These are phyloP conservation scores for Vigna unguiculata DNA, from an alignment of 306 rosid genomes.

Conservation along the genomic window DNA sequence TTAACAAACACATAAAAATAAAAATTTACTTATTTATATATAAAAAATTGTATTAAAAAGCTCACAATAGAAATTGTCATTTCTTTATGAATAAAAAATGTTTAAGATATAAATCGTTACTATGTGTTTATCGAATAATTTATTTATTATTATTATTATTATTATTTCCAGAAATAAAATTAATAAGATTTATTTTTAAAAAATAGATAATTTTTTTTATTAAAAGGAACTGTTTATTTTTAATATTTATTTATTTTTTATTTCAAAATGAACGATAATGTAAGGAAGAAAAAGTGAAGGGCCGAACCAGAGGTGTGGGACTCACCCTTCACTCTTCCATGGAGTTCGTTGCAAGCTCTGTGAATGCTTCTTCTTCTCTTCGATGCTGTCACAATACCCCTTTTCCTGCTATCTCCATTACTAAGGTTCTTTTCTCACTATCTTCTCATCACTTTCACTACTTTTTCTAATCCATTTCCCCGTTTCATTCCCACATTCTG, in stretches of 20 bases:
- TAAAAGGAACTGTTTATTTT: too few species aligned
- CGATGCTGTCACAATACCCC: conserved; percentile 37
- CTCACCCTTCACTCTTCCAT: conserved; percentile 53
- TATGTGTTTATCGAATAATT: too few species aligned
- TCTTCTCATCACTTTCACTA: background rate
- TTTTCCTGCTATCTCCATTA: conserved; percentile 34
- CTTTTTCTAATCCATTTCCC: conserved; percentile 4
- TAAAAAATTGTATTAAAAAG: too few species aligned
- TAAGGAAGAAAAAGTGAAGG: conserved; percentile 5
- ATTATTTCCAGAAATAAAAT: too few species aligned
- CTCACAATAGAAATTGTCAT: too few species aligned
- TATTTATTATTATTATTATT: too few species aligned
- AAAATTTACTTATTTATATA: too few species aligned
- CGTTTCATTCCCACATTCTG: conserved; percentile 11
- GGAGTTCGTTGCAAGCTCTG: conserved; percentile 65
- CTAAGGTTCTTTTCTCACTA: conserved; percentile 49
- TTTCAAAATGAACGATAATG: conserved; percentile 42
- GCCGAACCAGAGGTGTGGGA: conserved; percentile 23
- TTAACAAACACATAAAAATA: too few species aligned
- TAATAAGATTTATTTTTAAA: too few species aligned
- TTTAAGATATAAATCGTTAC: too few species aligned
- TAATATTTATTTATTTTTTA: background rate
- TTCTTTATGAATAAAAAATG: too few species aligned
- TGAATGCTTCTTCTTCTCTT: conserved; percentile 51
- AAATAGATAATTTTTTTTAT: too few species aligned